A percentile compares a stretch with the other conserved stretches of the same genome.
Evolutionary conservation across 495 filamentous ascomycete species (phyloP).

Genomic region (Glutinoglossum americanum): DNA sequence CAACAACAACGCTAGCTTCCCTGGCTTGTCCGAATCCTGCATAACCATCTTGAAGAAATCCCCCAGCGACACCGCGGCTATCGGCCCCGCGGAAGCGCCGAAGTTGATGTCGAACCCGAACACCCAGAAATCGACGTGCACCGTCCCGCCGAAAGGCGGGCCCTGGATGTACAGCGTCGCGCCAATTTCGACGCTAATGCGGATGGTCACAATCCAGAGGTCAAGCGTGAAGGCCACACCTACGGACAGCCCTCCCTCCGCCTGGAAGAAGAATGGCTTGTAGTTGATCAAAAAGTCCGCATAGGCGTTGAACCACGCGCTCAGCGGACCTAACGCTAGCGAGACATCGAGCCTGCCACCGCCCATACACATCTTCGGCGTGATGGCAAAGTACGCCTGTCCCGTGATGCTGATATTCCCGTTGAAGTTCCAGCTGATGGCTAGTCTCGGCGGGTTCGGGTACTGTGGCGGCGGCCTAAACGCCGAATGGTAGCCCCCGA

Average conservation of each 20-base stretch:
- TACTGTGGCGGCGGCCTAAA: constrained; percentile 20
- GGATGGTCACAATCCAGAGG: neutral
- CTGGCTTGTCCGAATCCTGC: too few relatives aligned
- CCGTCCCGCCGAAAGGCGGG: constrained; percentile 7
- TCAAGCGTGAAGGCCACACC: neutral
- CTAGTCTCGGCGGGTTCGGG: constrained; percentile 23
- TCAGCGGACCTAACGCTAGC: constrained; percentile 1
- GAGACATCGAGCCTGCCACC: constrained; percentile 19
- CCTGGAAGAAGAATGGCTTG: neutral
- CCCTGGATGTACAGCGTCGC: neutral
- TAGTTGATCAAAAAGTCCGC: neutral
- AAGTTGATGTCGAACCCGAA: too few relatives aligned
- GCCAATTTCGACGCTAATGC: neutral
- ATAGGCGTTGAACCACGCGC: neutral
- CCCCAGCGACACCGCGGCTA: too few relatives aligned
- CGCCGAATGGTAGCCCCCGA: constrained; percentile 28
- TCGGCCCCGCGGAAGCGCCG: too few relatives aligned
- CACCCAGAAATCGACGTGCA: too few relatives aligned
- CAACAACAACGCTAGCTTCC: too few relatives aligned
- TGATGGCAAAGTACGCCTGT: constrained; percentile 26
- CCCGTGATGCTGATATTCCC: neutral
- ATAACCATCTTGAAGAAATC: too few relatives aligned
- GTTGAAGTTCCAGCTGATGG: constrained; percentile 19
- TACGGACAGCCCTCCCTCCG: neutral
- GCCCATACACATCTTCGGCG: constrained; percentile 27